Conservation (phyloP, 192 early-diverging fungal genomes). For the Coemansia sp. region DNA sequence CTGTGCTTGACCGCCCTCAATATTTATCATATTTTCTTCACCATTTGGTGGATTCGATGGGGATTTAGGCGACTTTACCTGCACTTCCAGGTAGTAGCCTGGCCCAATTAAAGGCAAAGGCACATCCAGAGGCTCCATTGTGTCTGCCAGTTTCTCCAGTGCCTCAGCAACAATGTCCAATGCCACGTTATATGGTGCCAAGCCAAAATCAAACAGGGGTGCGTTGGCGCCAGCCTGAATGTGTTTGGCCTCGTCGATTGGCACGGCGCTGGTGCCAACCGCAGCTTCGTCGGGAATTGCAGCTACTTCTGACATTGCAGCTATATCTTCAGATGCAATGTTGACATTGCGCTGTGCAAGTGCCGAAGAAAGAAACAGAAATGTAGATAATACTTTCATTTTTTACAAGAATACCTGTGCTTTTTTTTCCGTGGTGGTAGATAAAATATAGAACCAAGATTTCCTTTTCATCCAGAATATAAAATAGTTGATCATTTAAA, state of each 20-base stretch:
- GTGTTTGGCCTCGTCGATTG: background rate
- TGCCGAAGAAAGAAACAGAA: constrained; percentile 37
- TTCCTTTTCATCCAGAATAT: no score
- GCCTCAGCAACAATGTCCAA: constrained; percentile 49
- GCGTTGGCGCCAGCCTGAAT: constrained; percentile 12
- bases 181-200: constrained; percentile 50
- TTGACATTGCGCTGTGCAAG: constrained; percentile 22
- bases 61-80: constrained; percentile 47
- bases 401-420: background rate
- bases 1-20: constrained; percentile 46
- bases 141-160: constrained; percentile 45
- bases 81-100: constrained; percentile 48
- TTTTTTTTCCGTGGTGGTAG: background rate
- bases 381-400: constrained; percentile 41
- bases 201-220: constrained; percentile 48
- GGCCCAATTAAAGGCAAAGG: constrained; percentile 48
- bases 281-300: background rate
- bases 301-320: background rate
- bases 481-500: no score
- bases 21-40: constrained; percentile 34
- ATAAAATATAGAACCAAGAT: background rate
- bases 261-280: background rate
- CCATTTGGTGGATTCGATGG: constrained; percentile 13
- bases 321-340: background rate
- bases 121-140: constrained; percentile 48